A percentile compares a stretch with the other conserved stretches of the same genome.
phyloP scores from a whole-genome alignment of 164 flowering plant species.

The Dillenia suffruticosa region DNA sequence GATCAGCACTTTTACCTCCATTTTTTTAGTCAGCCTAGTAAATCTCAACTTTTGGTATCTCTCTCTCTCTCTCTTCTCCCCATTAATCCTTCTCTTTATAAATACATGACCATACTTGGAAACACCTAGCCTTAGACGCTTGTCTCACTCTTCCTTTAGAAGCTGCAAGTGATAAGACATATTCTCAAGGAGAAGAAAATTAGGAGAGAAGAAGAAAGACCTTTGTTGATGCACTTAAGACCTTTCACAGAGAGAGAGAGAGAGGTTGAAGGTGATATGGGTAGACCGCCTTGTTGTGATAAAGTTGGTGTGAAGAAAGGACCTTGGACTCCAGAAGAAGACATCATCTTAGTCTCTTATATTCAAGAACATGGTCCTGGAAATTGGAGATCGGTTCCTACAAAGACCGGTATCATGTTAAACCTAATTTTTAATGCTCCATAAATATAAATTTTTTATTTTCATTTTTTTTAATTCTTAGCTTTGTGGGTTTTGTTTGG shows the following conservation, averaged over 20 bases:
- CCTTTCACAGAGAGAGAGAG: neutral
- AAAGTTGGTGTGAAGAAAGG: slow-evolving; percentile 90
- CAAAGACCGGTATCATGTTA: slow-evolving; percentile 55
- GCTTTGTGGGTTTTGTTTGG: slow-evolving; percentile 14
- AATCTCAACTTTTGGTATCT: neutral
- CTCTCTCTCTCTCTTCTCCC: neutral
- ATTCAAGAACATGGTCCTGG: slow-evolving; percentile 93
- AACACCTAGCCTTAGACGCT: slow-evolving; percentile 7
- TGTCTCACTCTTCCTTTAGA: slow-evolving; percentile 6
- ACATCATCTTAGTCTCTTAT: slow-evolving; percentile 81
- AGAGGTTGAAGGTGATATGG: slow-evolving; percentile 38
- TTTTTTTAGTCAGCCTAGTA: slow-evolving; percentile 16
- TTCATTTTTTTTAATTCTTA: neutral
- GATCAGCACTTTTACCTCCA: neutral
- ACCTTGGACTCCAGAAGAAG: slow-evolving; percentile 99
- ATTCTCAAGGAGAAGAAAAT: neutral
- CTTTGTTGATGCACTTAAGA: neutral
- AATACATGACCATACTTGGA: slow-evolving; percentile 1
- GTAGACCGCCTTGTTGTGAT: slow-evolving; percentile 95
- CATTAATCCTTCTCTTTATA: slow-evolving; percentile 10
- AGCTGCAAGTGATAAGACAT: neutral
- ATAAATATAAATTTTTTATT: no score
- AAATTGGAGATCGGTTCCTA: slow-evolving; percentile 91
- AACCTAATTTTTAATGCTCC: no score
- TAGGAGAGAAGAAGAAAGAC: neutral